Conservation (phyloP, 495 filamentous ascomycete species). For the Trichoderma gamsii region DNA sequence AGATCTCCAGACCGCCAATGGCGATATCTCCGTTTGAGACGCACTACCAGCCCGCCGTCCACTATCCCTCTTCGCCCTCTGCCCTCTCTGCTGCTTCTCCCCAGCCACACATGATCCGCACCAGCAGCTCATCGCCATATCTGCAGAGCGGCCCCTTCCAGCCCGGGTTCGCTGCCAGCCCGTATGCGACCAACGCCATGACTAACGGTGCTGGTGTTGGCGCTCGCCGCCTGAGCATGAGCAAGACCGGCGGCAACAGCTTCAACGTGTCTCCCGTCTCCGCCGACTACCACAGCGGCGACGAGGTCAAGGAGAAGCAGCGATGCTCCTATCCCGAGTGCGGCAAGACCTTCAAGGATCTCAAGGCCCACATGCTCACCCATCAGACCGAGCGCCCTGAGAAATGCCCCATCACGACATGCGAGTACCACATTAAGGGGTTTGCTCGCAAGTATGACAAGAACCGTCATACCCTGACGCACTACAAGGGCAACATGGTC, state of each 20-base stretch:
- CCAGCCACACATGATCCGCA: slow-evolving; percentile 31
- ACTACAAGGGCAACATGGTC: slow-evolving; percentile 99
- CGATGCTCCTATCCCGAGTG: slow-evolving; percentile 79
- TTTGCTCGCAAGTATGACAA: slow-evolving; percentile 99
- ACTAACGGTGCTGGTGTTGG: background rate
- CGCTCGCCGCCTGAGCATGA: slow-evolving; percentile 47
- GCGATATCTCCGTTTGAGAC: slow-evolving; percentile 38
- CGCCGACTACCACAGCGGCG: slow-evolving; percentile 52
- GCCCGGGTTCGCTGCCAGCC: slow-evolving; percentile 13
- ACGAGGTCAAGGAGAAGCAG: slow-evolving; percentile 61
- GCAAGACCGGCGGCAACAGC: slow-evolving; percentile 42
- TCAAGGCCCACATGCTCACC: slow-evolving; percentile 95
- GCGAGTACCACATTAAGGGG: slow-evolving; percentile 92
- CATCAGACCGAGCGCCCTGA: slow-evolving; percentile 91
- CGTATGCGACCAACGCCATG: slow-evolving; percentile 7
- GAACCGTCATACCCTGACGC: slow-evolving; percentile 92
- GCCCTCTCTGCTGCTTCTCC: slow-evolving; percentile 37
- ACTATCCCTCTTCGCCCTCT: slow-evolving; percentile 40
- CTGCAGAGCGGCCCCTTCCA: slow-evolving; percentile 31
- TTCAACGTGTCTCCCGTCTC: slow-evolving; percentile 27
- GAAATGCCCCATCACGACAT: slow-evolving; percentile 92
- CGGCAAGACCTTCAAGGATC: slow-evolving; percentile 81
- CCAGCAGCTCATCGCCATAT: slow-evolving; percentile 41
- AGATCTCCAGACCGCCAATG: slow-evolving; percentile 37
- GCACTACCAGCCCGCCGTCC: slow-evolving; percentile 34